Percentiles rank a stretch among this genome's conserved stretches.
Evolutionary conservation across 768 basidiomycete genomes (phyloP).

Genomic region (Auricularia sp.): DNA sequence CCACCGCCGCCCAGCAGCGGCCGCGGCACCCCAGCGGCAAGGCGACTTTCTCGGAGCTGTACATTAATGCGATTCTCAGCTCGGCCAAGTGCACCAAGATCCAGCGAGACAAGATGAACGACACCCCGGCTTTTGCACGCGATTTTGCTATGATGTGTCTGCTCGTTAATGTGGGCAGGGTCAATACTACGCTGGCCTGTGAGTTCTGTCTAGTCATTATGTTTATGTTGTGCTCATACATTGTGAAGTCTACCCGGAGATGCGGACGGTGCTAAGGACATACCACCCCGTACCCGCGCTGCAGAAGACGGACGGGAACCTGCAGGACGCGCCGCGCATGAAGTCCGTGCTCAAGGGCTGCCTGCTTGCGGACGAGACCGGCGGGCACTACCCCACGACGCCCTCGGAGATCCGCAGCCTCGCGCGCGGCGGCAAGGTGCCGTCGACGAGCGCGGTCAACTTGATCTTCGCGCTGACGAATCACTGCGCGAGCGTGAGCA

Average conservation of each 20-base stretch:
- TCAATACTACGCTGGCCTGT: constrained; percentile 82
- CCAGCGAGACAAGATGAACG: constrained; percentile 61
- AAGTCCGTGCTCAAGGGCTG: constrained; percentile 64
- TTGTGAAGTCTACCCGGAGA: constrained; percentile 59
- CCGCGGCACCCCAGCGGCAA: constrained; percentile 25
- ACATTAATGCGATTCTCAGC: constrained; percentile 68
- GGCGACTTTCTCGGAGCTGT: constrained; percentile 74
- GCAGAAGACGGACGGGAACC: constrained; percentile 56
- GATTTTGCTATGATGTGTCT: constrained; percentile 70
- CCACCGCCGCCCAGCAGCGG: constrained; percentile 40
- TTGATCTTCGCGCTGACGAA: constrained; percentile 62
- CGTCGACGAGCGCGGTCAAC: constrained; percentile 68
- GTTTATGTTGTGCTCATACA: not conserved
- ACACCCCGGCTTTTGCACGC: constrained; percentile 47
- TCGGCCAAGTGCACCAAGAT: constrained; percentile 61
- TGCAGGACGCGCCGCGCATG: constrained; percentile 71
- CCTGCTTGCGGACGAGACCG: constrained; percentile 40
- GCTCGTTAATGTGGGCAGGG: constrained; percentile 66
- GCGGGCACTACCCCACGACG: constrained; percentile 36
- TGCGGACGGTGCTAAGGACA: constrained; percentile 65
- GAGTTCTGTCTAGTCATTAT: constrained; percentile 18
- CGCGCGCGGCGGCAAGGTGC: constrained; percentile 44
- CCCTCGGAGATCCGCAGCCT: constrained; percentile 46
- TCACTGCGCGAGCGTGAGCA: constrained; percentile 70
- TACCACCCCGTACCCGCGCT: constrained; percentile 71